A percentile compares a stretch with the other conserved stretches of the same genome.
Conservation (phyloP, 495 filamentous ascomycete genomes). For the Filosporella fistucella region DNA sequence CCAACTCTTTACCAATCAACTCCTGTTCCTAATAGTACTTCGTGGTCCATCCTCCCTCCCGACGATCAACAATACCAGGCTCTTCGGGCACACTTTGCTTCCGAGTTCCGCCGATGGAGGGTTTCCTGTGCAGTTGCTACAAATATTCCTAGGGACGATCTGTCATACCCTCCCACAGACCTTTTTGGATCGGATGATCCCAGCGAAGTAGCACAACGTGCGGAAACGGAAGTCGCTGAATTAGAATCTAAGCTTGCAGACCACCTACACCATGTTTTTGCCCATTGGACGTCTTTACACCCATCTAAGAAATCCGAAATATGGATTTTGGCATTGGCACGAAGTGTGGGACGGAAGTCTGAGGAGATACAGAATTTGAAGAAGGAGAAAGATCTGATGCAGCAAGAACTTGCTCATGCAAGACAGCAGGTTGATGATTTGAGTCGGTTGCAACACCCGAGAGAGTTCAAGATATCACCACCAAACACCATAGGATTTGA, state of each 20-base stretch:
- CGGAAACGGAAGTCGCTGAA: slow-evolving; percentile 35
- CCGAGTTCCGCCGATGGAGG: slow-evolving; percentile 61
- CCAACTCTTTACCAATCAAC: slow-evolving; percentile 68
- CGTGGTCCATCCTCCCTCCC: slow-evolving; percentile 73
- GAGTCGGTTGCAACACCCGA: slow-evolving; percentile 61
- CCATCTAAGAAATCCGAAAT: slow-evolving; percentile 51
- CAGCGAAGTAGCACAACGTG: slow-evolving; percentile 25
- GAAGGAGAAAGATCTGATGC: slow-evolving; percentile 53
- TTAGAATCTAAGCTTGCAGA: slow-evolving; percentile 50
- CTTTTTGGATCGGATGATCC: slow-evolving; percentile 17
- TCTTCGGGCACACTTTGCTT: slow-evolving; percentile 57
- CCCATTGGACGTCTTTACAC: slow-evolving; percentile 62
- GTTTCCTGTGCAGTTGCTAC: slow-evolving; percentile 28
- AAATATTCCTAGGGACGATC: slow-evolving; percentile 24
- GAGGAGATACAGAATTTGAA: slow-evolving; percentile 61
- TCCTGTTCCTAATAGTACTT: slow-evolving; percentile 62
- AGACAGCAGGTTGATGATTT: slow-evolving; percentile 65
- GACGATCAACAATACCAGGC: slow-evolving; percentile 65
- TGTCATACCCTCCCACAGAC: slow-evolving; percentile 23
- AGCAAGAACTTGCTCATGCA: slow-evolving; percentile 70
- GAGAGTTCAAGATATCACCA: slow-evolving; percentile 63
- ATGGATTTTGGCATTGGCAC: slow-evolving; percentile 76
- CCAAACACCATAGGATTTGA: slow-evolving; percentile 58
- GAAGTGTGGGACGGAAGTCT: slow-evolving; percentile 63
- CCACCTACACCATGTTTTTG: slow-evolving; percentile 66